Base-by-base conservation (phyloP, 805 yeast genomes). In the Metschnikowia shivogae region DNA sequence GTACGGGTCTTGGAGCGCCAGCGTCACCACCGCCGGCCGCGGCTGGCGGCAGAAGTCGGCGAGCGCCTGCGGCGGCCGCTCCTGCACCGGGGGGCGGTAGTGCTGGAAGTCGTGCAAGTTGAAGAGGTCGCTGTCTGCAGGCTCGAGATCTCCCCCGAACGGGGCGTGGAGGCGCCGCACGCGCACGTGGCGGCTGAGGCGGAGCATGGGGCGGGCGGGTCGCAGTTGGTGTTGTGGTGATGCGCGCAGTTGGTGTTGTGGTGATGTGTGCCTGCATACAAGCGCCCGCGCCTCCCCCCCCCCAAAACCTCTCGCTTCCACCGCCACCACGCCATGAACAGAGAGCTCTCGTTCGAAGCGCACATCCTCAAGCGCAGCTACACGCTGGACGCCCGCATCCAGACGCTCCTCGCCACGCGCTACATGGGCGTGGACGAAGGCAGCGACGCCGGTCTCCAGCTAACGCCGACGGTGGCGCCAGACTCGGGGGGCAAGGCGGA, bases 1-100 rank as follows among this genome's bases (percentile, higher is more conserved):
- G 56, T 72, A 81, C 1, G 98, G 98, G 54, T 85, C 76, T 2
- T 67, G 60, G 9, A 84, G 68, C 22, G 65, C 65, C 0, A 96
- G 80, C 0, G 83, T 60, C 29, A 87, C 71, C 1, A 82, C 68
- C 14, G 82, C 64, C 5, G 88, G 83, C n/a, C 56, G 53, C 24
- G 54, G 46, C 3, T 48, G 42, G n/a, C 24, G 13, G 37, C 55
- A 45, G 5, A 42, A 38, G 11, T 29, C 19, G 11, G 20, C 33
- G 5, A 37, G 6, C 2, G 13, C 13, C 2, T 29, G 48, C 52
- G 31, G 42, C 37, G 29, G 14, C 50, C 61, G 56, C 8, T 56
- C 56, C 8, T 45, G 35, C 20, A 63, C 56, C 24, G 57, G 64
- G 6, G 64, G 62, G 1, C 56, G 45, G 47, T 72, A 72, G 47